Evolutionary conservation across 108 stramenopile genomes (phyloP).

Genomic region (Aurantiochytrium sp.): DNA sequence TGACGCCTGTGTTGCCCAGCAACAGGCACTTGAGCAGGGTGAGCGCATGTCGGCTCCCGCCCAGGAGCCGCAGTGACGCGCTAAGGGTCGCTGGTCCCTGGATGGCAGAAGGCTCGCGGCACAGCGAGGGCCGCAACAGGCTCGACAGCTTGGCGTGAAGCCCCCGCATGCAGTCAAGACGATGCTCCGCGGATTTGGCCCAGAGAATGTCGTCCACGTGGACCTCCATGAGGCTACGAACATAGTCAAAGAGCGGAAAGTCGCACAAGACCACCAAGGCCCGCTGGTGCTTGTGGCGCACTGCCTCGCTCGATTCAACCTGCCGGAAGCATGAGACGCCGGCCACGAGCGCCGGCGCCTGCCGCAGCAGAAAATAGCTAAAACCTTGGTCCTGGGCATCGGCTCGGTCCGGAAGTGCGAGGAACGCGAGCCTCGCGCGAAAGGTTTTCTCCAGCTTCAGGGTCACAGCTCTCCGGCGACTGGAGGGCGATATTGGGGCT

Average conservation of each 20-base stretch:
- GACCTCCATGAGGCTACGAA: not conserved
- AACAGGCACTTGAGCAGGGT: not conserved
- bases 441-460: not conserved
- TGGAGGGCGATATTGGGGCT: not conserved
- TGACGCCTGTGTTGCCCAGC: not conserved
- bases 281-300: constrained; percentile 8
- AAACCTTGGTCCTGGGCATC: not conserved
- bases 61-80: not conserved
- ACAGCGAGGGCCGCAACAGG: not conserved
- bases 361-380: constrained; percentile 19
- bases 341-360: not conserved
- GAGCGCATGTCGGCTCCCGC: not conserved
- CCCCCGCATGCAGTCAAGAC: not conserved
- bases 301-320: not conserved
- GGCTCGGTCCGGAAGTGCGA: not conserved
- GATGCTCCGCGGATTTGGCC: not conserved
- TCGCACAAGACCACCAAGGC: not conserved
- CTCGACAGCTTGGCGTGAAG: not conserved
- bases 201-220: not conserved
- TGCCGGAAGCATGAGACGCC: constrained; percentile 10
- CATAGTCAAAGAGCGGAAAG: not conserved
- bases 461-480: not conserved
- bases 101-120: not conserved
- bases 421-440: not conserved
- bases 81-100: not conserved